phyloP scores from a whole-genome alignment of 164 flowering plant species.

The Pachysandra terminalis region DNA sequence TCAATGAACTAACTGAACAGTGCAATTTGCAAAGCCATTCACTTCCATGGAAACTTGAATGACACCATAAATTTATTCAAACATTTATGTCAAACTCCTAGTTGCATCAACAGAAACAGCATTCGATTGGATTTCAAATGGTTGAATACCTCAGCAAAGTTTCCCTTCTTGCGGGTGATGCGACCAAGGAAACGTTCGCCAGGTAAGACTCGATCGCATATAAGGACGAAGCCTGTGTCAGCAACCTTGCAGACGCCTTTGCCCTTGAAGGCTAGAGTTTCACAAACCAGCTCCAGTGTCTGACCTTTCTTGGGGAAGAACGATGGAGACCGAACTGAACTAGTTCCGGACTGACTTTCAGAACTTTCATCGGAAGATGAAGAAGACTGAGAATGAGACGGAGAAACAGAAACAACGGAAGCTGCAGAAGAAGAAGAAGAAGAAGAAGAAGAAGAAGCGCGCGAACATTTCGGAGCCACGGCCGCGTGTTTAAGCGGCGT shows the following conservation, averaged over 20 bases:
- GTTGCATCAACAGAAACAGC: no score
- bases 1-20: no score
- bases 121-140: no score
- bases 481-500: slow-evolving; percentile 29
- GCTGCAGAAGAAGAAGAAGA: slow-evolving; percentile 19
- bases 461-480: slow-evolving; percentile 26
- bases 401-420: background rate
- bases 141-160: slow-evolving; percentile 69
- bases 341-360: slow-evolving; percentile 7
- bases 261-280: slow-evolving; percentile 77
- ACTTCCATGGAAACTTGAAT: no score
- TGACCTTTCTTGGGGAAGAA: slow-evolving; percentile 81
- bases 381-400: slow-evolving; percentile 8
- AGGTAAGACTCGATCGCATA: slow-evolving; percentile 93
- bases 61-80: no score
- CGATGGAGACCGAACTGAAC: slow-evolving; percentile 18
- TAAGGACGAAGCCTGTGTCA: slow-evolving; percentile 77
- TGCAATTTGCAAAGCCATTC: no score
- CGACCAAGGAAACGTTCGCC: slow-evolving; percentile 93
- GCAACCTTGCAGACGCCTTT: slow-evolving; percentile 86
- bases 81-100: no score
- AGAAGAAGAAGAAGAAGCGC: slow-evolving; percentile 14
- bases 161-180: slow-evolving; percentile 76
- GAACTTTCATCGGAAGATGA: background rate
- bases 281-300: slow-evolving; percentile 80